Conservation (phyloP, 2,329 filamentous ascomycete species). For the Capronia coronata region DNA sequence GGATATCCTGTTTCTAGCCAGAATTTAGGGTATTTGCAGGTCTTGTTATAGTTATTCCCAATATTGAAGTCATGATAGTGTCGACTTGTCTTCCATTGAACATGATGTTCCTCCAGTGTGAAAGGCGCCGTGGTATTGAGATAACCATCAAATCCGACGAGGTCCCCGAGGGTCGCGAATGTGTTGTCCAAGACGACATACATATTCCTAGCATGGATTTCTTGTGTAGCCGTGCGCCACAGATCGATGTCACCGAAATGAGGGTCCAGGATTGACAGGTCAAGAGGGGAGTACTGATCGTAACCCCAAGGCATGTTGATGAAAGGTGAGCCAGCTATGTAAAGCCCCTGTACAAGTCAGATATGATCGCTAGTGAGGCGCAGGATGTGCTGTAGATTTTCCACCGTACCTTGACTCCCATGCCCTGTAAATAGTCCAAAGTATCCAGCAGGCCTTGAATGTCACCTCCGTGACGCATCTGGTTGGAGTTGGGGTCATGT, state of each 20-base stretch:
- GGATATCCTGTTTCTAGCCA: constrained; percentile 54
- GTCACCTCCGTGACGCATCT: constrained; percentile 59
- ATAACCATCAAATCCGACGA: constrained; percentile 57
- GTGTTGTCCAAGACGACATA: constrained; percentile 63
- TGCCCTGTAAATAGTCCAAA: constrained; percentile 58
- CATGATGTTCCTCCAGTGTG: constrained; percentile 50
- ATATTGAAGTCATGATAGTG: constrained; percentile 55
- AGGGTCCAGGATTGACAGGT: constrained; percentile 57
- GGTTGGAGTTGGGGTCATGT: constrained; percentile 54
- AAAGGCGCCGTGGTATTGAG: constrained; percentile 55
- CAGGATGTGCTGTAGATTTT: too few relatives aligned
- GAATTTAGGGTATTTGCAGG: constrained; percentile 55
- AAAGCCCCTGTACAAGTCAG: constrained; percentile 48
- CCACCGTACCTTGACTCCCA: constrained; percentile 52
- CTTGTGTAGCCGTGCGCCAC: constrained; percentile 53
- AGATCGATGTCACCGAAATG: constrained; percentile 55
- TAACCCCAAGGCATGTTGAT: constrained; percentile 60
- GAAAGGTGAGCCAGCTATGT: constrained; percentile 58
- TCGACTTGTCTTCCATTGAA: constrained; percentile 50
- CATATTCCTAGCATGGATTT: constrained; percentile 58
- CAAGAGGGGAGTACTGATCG: constrained; percentile 55
- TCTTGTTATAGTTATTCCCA: constrained; percentile 48
- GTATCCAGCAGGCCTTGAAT: constrained; percentile 52
- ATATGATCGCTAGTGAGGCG: too few relatives aligned
- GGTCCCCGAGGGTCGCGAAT: constrained; percentile 57